Conservation (phyloP, 495 filamentous ascomycete genomes). For the Astrocystis sublimbata region DNA sequence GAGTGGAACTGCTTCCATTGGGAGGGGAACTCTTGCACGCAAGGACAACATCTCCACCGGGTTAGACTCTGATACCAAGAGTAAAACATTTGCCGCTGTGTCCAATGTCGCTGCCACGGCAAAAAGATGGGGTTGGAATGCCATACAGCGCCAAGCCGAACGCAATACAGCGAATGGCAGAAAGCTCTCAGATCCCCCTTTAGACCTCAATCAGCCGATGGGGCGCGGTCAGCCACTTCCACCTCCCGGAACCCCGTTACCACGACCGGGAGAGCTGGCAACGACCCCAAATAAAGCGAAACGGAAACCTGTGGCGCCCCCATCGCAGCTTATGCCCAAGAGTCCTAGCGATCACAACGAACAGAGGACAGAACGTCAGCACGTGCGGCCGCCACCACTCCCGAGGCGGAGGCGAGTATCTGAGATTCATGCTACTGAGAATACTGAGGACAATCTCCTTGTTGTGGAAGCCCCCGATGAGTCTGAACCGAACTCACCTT, state of each 20-base stretch:
- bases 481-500: conserved; percentile 59
- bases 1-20: conserved; percentile 38
- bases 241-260: conserved; percentile 68
- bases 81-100: conserved; percentile 58
- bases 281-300: conserved; percentile 60
- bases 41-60: conserved; percentile 34
- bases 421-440: conserved; percentile 26
- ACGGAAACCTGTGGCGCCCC: conserved; percentile 35
- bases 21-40: conserved; percentile 42
- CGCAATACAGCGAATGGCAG: conserved; percentile 30
- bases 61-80: conserved; percentile 34
- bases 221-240: conserved; percentile 74
- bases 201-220: conserved; percentile 66
- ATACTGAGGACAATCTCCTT: conserved; percentile 50
- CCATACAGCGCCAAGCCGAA: conserved; percentile 60
- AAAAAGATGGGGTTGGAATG: conserved; percentile 80
- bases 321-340: conserved; percentile 33
- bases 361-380: conserved; percentile 37
- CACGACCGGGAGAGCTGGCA: conserved; percentile 55
- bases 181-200: conserved; percentile 28
- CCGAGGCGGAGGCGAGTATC: conserved; percentile 31
- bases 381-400: conserved; percentile 44
- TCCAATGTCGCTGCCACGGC: conserved; percentile 74
- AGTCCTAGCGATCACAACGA: conserved; percentile 25
- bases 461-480: conserved; percentile 60